Evolutionary conservation across 2,329 filamentous ascomycete genomes (phyloP).

Genomic region (Helminthosporium solani): DNA sequence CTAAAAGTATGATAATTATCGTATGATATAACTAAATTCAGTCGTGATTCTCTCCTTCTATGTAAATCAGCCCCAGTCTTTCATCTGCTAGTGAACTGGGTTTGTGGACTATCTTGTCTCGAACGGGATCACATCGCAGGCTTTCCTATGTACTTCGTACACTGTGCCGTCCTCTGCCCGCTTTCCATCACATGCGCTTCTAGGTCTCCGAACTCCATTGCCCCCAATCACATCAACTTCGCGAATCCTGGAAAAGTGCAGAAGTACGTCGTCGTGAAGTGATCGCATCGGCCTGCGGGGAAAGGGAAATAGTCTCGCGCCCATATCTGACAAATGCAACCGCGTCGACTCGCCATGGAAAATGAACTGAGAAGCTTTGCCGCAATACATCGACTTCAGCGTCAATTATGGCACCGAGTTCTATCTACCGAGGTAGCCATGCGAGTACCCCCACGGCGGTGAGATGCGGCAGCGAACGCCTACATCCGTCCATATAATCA

Average conservation of each 20-base stretch:
- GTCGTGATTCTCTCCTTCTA: too few relatives aligned
- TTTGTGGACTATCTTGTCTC: background rate
- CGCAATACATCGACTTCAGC: background rate
- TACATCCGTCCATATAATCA: background rate
- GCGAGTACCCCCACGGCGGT: background rate
- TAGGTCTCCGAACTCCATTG: too few relatives aligned
- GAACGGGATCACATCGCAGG: background rate
- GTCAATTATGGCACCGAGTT: background rate
- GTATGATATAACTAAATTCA: too few relatives aligned
- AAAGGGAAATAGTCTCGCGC: background rate
- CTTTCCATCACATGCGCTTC: background rate
- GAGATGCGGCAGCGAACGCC: background rate
- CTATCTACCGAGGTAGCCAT: background rate
- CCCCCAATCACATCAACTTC: too few relatives aligned
- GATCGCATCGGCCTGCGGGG: too few relatives aligned
- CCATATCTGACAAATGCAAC: background rate
- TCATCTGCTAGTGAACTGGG: background rate
- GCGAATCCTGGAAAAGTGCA: too few relatives aligned
- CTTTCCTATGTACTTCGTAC: background rate
- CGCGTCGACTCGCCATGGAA: background rate
- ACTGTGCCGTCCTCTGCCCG: background rate
- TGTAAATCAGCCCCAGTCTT: background rate
- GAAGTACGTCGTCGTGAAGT: too few relatives aligned
- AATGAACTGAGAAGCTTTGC: background rate
- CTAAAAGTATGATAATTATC: too few relatives aligned